Conservation (phyloP, 192 early-diverging fungal species). For the Cladochytrium replicatum region DNA sequence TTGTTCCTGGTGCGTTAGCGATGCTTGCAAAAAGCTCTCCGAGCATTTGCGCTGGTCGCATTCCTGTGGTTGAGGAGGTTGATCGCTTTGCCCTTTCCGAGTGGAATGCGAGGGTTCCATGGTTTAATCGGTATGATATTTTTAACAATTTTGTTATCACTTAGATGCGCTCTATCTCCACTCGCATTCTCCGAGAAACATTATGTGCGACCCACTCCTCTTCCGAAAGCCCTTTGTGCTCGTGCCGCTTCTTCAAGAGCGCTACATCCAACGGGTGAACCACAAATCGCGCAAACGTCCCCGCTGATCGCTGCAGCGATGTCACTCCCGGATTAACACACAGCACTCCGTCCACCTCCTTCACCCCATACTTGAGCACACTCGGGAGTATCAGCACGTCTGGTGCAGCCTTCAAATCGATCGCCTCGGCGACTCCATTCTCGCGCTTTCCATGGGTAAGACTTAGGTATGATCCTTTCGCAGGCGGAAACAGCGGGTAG, state of each 20-base stretch:
- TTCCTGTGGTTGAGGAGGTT: too few species aligned
- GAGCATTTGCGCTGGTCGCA: too few species aligned
- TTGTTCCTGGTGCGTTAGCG: too few species aligned
- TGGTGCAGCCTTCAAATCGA: slow-evolving; percentile 56
- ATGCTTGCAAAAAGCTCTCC: too few species aligned
- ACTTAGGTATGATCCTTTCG: slow-evolving; percentile 24
- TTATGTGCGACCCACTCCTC: background rate
- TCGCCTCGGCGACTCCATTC: slow-evolving; percentile 16
- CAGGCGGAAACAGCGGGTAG: slow-evolving; percentile 75
- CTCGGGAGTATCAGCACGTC: slow-evolving; percentile 78
- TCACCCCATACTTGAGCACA: slow-evolving; percentile 61
- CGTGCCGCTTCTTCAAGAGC: background rate
- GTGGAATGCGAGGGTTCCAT: too few species aligned
- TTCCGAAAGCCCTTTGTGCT: background rate
- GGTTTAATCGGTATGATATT: too few species aligned
- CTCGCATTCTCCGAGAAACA: too few species aligned
- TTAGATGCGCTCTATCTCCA: too few species aligned
- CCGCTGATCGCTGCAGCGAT: slow-evolving; percentile 58
- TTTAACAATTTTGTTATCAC: too few species aligned
- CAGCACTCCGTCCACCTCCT: slow-evolving; percentile 61
- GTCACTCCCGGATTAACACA: slow-evolving; percentile 78
- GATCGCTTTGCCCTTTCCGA: too few species aligned
- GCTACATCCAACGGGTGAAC: slow-evolving; percentile 52
- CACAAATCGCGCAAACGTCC: slow-evolving; percentile 69
- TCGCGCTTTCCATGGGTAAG: slow-evolving; percentile 15